Percentiles rank a stretch among this genome's conserved stretches.
phyloP scores from a whole-genome alignment of 2,329 filamentous ascomycete genomes.

The Fusarium brachygibbosum region DNA sequence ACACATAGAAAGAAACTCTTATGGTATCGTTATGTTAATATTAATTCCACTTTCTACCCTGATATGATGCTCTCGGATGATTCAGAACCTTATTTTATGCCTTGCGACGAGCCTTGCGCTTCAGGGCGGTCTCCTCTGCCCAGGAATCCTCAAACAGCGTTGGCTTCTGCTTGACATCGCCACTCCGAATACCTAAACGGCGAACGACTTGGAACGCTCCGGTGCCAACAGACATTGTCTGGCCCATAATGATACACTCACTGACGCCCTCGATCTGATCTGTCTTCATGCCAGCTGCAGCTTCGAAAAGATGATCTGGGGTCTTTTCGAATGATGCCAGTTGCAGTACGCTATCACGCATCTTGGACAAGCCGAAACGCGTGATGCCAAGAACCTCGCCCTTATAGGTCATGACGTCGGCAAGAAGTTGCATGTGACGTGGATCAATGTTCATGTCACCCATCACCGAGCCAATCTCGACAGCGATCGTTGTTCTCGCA shows the following conservation, averaged over 20 bases:
- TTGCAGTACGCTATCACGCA: slow-evolving; percentile 93
- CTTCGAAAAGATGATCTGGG: slow-evolving; percentile 95
- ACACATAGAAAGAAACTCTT: too few species aligned
- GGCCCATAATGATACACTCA: slow-evolving; percentile 98
- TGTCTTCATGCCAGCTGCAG: slow-evolving; percentile 90
- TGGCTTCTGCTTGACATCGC: slow-evolving; percentile 69
- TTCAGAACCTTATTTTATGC: slow-evolving; percentile 5
- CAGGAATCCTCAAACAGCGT: slow-evolving; percentile 81
- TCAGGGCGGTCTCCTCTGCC: slow-evolving; percentile 52
- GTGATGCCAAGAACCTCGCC: slow-evolving; percentile 97
- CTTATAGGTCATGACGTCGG: slow-evolving; percentile 99
- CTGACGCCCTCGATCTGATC: slow-evolving; percentile 94
- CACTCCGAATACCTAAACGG: slow-evolving; percentile 74
- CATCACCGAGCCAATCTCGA: slow-evolving; percentile 92
- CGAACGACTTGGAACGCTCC: slow-evolving; percentile 92
- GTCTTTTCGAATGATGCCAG: slow-evolving; percentile 98
- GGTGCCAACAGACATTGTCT: slow-evolving; percentile 91
- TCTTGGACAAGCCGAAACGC: slow-evolving; percentile 94
- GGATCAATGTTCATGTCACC: slow-evolving; percentile 95
- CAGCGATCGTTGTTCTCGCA: slow-evolving; percentile 87
- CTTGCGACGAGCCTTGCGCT: slow-evolving; percentile 41
- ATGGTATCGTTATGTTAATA: neutral
- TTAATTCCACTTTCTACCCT: slow-evolving; percentile 11
- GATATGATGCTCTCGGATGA: neutral
- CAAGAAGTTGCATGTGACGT: slow-evolving; percentile 96